phyloP scores from a whole-genome alignment of 352 stramenopile genomes.

The Phytophthora kernoviae region DNA sequence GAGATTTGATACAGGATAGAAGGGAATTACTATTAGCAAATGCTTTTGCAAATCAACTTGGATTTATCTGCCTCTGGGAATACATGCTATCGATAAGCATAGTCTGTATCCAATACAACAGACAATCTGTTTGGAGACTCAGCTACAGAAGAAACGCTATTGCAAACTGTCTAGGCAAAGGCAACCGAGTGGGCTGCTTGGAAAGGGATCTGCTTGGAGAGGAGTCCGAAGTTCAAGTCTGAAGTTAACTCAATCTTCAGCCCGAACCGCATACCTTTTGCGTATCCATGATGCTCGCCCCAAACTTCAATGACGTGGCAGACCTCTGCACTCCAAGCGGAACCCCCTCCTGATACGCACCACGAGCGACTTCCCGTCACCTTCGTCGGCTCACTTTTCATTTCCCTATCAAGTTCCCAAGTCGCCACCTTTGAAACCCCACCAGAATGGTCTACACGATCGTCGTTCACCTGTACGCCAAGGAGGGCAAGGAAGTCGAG shows the following conservation, averaged over 20 bases:
- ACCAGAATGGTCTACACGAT: conserved; percentile 39
- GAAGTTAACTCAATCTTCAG: conserved; percentile 26
- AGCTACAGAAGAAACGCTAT: not conserved
- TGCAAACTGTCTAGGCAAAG: not conserved
- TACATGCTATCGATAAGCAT: not conserved
- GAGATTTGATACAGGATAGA: conserved; percentile 4
- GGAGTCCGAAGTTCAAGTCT: conserved; percentile 20
- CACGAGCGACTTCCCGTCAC: not conserved
- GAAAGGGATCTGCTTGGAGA: conserved; percentile 5
- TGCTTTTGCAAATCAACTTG: conserved; percentile 13
- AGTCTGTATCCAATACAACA: not conserved
- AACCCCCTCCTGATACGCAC: conserved; percentile 3
- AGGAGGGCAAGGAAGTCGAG: conserved; percentile 45
- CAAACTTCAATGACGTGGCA: conserved; percentile 32
- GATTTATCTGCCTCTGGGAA: conserved; percentile 3
- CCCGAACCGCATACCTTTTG: conserved; percentile 24
- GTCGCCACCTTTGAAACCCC: not conserved
- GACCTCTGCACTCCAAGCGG: conserved; percentile 18
- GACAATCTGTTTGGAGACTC: not conserved
- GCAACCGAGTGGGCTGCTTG: not conserved
- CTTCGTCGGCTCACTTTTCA: conserved; percentile 24
- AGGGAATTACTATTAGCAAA: not conserved
- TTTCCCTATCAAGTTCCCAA: conserved; percentile 30
- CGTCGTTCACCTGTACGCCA: conserved; percentile 39
- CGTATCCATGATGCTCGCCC: conserved; percentile 23